A percentile compares a stretch with the other conserved stretches of the same genome.
These are phyloP conservation scores for Aspergillus amoenus DNA, from an alignment of 2,329 filamentous ascomycete genomes.

Conservation along the genomic window DNA sequence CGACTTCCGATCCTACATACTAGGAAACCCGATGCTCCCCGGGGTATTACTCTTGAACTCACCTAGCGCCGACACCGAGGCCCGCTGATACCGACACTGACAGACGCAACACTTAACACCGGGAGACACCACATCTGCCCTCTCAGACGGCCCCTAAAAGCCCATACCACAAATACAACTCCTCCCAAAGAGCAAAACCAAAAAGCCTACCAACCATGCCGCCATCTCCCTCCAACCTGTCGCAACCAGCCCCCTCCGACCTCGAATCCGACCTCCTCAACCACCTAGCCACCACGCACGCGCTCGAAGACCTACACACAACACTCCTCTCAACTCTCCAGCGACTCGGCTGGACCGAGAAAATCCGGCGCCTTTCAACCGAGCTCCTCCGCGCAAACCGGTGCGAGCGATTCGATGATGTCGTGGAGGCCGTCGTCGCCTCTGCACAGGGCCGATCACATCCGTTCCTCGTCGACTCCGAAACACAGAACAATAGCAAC, in stretches of 20 bases:
- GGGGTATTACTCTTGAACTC: neutral
- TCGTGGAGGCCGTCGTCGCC: constrained; percentile 54
- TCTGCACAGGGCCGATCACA: constrained; percentile 39
- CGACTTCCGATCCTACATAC: no score
- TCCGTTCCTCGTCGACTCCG: constrained; percentile 25
- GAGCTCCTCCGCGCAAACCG: constrained; percentile 59
- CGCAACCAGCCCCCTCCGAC: constrained; percentile 24
- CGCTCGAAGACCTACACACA: constrained; percentile 56
- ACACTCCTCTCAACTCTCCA: constrained; percentile 56
- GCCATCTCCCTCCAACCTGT: constrained; percentile 6
- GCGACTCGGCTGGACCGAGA: constrained; percentile 59
- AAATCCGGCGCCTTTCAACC: constrained; percentile 54
- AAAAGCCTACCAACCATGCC: constrained; percentile 10
- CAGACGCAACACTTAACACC: neutral
- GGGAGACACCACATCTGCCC: neutral
- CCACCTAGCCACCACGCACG: constrained; percentile 48
- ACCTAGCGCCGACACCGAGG: neutral
- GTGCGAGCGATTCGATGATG: constrained; percentile 57
- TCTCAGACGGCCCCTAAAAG: neutral
- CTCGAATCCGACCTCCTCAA: constrained; percentile 40
- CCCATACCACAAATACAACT: neutral
- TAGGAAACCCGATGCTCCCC: neutral
- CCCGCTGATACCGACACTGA: neutral
- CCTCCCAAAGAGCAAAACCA: neutral
- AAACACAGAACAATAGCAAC: constrained; percentile 21